Base-by-base conservation (phyloP, 1,284 basidiomycete species). In the Cystobasidiaceae sp. region DNA sequence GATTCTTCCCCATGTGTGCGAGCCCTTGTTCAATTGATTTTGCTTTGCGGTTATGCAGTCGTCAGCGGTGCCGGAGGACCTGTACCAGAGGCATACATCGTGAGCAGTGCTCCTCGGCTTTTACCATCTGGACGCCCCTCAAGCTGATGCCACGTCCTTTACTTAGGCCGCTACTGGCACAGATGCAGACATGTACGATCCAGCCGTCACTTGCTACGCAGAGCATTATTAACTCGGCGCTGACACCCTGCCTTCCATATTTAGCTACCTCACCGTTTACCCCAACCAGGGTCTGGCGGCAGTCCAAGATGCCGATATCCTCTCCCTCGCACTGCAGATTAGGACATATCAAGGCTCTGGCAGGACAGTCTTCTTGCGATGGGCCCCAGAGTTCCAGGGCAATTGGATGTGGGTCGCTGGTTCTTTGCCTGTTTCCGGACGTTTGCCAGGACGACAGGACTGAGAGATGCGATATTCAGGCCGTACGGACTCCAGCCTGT, bases 301-400 rank as follows among this genome's bases (percentile, higher is more conserved):
- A 28, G 70, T 76, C 6, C 54, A 61, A 4, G 71, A 70, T 51
- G 55, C 57, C 21, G 74, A 75, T 62, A 59, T 75, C 6, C 64
- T 67, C 25, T 50, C 67, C 15, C 67, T 75, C 17, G 74, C 62
- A 28, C 48, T 66, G 11, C 74, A 75, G 54, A 66, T 75, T 27
- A 54, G 59, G 46, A 65, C 50, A 44, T 39, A 72, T 64, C 48
- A 49, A 62, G 55, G 33, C 2, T 51, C 49, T 17, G 63, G 63
- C 13, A 65, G 75, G 39, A 70, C 69, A n/a, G 71, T 73, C 39
- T 75, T 72, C 69, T 60, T 76, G 1, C 71, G 75, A 28, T 76
- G 71, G 67, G 73, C 72, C n/a, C 74, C 74, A 3, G 75, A 76
- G 50, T 75, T 76, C 71, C 69, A 72, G 41, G 74, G 74, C 7